Evolutionary conservation across 306 rosid genomes (phyloP).

Genomic region (Casuarina cunninghamiana): DNA sequence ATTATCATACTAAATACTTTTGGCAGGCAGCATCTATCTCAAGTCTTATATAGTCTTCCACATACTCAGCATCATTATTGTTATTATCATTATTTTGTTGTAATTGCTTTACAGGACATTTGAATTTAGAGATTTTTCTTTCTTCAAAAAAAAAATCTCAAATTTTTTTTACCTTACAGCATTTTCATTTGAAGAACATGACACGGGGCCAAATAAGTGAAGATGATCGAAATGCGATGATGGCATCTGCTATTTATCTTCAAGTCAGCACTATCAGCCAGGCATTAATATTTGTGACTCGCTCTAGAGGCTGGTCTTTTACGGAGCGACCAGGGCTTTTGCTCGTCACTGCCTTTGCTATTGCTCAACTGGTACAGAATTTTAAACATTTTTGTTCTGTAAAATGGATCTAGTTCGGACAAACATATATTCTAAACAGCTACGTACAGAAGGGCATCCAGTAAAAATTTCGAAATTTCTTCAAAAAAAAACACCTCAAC

Average conservation of each 20-base stretch:
- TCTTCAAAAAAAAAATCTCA: background rate
- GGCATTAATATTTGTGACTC: constrained; percentile 72
- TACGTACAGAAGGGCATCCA: background rate
- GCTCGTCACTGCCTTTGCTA: constrained; percentile 55
- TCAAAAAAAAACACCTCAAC: background rate
- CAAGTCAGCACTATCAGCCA: constrained; percentile 78
- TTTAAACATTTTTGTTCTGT: constrained; percentile 8
- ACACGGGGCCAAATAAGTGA: constrained; percentile 1
- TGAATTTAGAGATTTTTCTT: background rate
- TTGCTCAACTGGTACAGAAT: constrained; percentile 64
- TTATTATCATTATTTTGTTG: background rate
- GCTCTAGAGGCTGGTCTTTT: constrained; percentile 73
- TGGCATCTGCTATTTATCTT: constrained; percentile 68
- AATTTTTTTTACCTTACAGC: constrained; percentile 32
- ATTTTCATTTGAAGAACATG: constrained; percentile 42
- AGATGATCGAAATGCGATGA: constrained; percentile 10
- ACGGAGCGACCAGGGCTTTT: constrained; percentile 64
- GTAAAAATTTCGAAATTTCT: too few species aligned
- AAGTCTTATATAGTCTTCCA: background rate
- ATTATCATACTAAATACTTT: background rate
- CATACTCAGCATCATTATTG: background rate
- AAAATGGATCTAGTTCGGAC: background rate
- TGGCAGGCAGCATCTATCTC: background rate
- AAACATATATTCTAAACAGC: background rate
- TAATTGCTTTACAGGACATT: background rate